Base-by-base conservation (phyloP, 2,329 filamentous ascomycete species). In the Myriangium duriaei region DNA sequence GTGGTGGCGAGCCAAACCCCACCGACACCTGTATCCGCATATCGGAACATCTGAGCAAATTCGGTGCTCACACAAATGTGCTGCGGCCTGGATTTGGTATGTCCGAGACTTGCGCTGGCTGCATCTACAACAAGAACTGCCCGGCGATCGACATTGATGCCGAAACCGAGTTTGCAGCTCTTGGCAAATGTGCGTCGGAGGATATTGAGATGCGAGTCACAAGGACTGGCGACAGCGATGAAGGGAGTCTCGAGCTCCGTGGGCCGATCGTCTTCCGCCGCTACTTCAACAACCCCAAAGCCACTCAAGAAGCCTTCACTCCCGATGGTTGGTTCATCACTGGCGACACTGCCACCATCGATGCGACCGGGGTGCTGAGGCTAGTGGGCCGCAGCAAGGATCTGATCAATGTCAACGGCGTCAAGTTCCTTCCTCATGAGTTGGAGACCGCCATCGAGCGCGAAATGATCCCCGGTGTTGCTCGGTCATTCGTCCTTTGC, bases 1-100 rank as follows among this genome's bases (percentile, higher is more conserved):
- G 63, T 14, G 67, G 66, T 1, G 68, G 65, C 2, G 67, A 72
- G 46, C 54, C 63, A 0, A 71, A 66, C 47, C 30, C 37, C 24
- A 43, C 40, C 12, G 39, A 38, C 34, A 47, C 48, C 6, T 47
- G 19, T 45, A 47, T 10, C 40, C 48, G 33, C n/a, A n/a, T n/a
- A n/a, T n/a, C n/a, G n/a, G n/a, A n/a, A n/a, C n/a, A n/a, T n/a
- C n/a, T n/a, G n/a, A n/a, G n/a, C n/a, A n/a, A n/a, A n/a, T n/a
- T n/a, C n/a, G n/a, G n/a, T n/a, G n/a, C n/a, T n/a, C n/a, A n/a
- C n/a, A n/a, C n/a, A n/a, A n/a, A n/a, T n/a, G n/a, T n/a, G n/a
- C n/a, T n/a, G n/a, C n/a, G n/a, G n/a, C n/a, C n/a, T n/a, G n/a
- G n/a, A n/a, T n/a, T n/a, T n/a, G n/a, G n/a, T n/a, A n/a, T n/a